Percentiles rank a stretch among this genome's conserved stretches.
Conservation (phyloP, 1,139 yeast species). For the Arxiozyma bovina region DNA sequence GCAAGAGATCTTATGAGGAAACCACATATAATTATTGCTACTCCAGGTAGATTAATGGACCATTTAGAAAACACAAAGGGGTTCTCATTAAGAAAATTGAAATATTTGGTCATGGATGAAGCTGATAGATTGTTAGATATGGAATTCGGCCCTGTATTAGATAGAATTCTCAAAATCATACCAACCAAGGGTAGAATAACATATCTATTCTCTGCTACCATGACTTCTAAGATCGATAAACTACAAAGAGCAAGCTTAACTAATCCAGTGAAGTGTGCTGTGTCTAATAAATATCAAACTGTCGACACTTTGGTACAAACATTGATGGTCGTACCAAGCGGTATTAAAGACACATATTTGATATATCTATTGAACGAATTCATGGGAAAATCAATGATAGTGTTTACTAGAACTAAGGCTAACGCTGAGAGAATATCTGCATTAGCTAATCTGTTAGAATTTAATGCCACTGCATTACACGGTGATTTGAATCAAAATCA, state of each 20-base stretch:
- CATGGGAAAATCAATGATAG: conserved; percentile 78
- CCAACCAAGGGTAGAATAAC: conserved; percentile 72
- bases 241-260: conserved; percentile 85
- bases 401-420: conserved; percentile 91
- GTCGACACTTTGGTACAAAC: conserved; percentile 87
- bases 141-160: conserved; percentile 95
- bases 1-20: conserved; percentile 87
- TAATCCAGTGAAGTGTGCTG: conserved; percentile 88
- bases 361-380: conserved; percentile 75
- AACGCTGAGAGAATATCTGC: conserved; percentile 88
- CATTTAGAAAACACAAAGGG: conserved; percentile 94
- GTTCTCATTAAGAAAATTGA: conserved; percentile 68
- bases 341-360: conserved; percentile 80
- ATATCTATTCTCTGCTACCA: conserved; percentile 87
- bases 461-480: conserved; percentile 85
- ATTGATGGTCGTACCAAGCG: conserved; percentile 86
- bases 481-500: conserved; percentile 92
- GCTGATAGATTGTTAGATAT: conserved; percentile 92
- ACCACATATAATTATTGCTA: conserved; percentile 91
- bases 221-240: conserved; percentile 91
- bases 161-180: conserved; percentile 71
- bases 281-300: conserved; percentile 79
- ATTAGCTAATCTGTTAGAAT: conserved; percentile 71
- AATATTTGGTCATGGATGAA: conserved; percentile 89
- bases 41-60: conserved; percentile 94